These are phyloP conservation scores for Rhizomucor pusillus DNA, from an alignment of 371 early-diverging fungal genomes.

Conservation along the genomic window DNA sequence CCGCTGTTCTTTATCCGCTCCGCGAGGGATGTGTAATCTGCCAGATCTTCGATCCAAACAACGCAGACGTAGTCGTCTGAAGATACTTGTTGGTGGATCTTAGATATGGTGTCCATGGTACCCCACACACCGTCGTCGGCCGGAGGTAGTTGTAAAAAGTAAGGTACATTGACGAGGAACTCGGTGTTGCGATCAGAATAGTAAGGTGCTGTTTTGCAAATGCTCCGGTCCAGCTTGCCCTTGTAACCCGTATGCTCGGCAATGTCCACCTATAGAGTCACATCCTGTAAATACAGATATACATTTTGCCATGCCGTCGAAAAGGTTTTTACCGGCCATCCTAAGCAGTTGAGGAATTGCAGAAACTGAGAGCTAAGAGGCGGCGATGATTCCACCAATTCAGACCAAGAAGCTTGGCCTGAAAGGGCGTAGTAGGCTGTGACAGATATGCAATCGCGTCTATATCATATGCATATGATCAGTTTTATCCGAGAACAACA, in stretches of 20 bases:
- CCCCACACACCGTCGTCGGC: constrained; percentile 13
- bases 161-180: constrained; percentile 73
- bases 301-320: neutral
- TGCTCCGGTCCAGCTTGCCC: constrained; percentile 53
- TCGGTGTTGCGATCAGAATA: constrained; percentile 70
- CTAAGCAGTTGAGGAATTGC: constrained; percentile 67
- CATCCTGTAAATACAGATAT: neutral
- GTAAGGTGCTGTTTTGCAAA: constrained; percentile 67
- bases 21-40: constrained; percentile 27
- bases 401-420: constrained; percentile 44
- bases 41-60: constrained; percentile 65
- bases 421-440: constrained; percentile 63
- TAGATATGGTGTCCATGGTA: constrained; percentile 15
- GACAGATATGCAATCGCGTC: constrained; percentile 72
- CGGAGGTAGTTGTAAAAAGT: constrained; percentile 36
- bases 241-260: constrained; percentile 61
- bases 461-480: constrained; percentile 12
- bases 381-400: constrained; percentile 54
- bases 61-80: constrained; percentile 60
- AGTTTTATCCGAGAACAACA: neutral
- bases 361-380: constrained; percentile 59
- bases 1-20: constrained; percentile 29
- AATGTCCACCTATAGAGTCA: constrained; percentile 41
- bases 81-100: constrained; percentile 39
- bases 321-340: constrained; percentile 67